Percentiles rank a stretch among this genome's conserved stretches.
Evolutionary conservation across 768 basidiomycete genomes (phyloP).

Genomic region (Tulasnella sp.): DNA sequence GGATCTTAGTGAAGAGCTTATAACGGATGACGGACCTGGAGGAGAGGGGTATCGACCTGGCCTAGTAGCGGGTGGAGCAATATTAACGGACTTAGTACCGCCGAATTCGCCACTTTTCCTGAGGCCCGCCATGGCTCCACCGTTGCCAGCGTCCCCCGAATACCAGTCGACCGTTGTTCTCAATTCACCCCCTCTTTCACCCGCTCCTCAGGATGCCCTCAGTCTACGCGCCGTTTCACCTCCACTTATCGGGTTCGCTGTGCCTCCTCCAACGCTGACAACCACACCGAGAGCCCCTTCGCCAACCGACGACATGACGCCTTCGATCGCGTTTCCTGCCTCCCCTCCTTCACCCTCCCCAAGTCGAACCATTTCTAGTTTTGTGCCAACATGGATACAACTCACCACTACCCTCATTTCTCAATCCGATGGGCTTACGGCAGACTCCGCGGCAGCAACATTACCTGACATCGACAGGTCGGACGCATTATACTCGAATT

Average conservation of each 20-base stretch:
- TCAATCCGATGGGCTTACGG: neutral
- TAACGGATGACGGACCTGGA: neutral
- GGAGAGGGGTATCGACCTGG: neutral
- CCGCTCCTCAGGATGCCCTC: neutral
- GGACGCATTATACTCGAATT: neutral
- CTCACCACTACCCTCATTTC: neutral
- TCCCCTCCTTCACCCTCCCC: neutral
- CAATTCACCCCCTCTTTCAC: neutral
- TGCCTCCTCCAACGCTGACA: neutral
- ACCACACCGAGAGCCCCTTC: neutral
- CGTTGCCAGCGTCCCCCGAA: neutral
- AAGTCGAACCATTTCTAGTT: neutral
- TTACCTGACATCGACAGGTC: too few species aligned
- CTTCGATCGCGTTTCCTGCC: neutral
- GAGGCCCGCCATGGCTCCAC: neutral
- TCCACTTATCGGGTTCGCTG: neutral
- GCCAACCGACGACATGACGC: neutral
- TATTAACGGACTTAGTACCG: neutral
- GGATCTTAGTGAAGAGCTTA: neutral
- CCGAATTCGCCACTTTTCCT: too few species aligned
- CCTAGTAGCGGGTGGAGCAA: neutral
- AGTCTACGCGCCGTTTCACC: neutral
- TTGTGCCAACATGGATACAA: neutral
- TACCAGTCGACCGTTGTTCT: neutral
- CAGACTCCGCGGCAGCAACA: neutral